These are phyloP conservation scores for Fusarium keratoplasticum DNA, from an alignment of 2,329 filamentous ascomycete species.

Conservation along the genomic window DNA sequence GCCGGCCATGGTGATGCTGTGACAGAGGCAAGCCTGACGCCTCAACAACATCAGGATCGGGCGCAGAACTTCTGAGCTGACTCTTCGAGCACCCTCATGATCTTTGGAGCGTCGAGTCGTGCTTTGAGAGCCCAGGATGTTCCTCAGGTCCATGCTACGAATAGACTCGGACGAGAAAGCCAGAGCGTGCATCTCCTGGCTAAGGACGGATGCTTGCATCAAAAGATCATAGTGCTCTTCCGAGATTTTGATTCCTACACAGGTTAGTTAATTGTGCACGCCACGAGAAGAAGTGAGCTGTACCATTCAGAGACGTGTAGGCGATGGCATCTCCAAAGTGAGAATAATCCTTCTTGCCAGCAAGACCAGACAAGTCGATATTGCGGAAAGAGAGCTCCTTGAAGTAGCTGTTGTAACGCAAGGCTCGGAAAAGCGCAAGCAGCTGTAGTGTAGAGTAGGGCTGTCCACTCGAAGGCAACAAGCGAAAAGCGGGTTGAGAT, in stretches of 20 bases:
- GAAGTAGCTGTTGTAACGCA: conserved; percentile 71
- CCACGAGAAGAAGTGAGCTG: conserved; percentile 18
- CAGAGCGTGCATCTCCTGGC: conserved; percentile 68
- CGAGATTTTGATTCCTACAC: conserved; percentile 58
- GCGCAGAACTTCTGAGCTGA: conserved; percentile 56
- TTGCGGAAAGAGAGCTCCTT: conserved; percentile 67
- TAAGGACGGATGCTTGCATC: conserved; percentile 62
- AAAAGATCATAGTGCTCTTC: conserved; percentile 62
- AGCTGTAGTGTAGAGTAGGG: conserved; percentile 64
- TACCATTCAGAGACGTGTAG: conserved; percentile 65
- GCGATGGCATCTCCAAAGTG: conserved; percentile 60
- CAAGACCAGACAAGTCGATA: conserved; percentile 59
- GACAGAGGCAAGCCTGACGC: conserved; percentile 60
- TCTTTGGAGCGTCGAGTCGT: conserved; percentile 33
- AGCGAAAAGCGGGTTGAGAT: conserved; percentile 63
- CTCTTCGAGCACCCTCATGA: conserved; percentile 38
- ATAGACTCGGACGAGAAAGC: conserved; percentile 67
- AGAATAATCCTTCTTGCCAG: conserved; percentile 56
- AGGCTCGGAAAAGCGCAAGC: conserved; percentile 66
- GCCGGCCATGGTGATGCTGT: conserved; percentile 62
- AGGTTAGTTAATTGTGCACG: conserved; percentile 11
- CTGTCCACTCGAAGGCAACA: conserved; percentile 56
- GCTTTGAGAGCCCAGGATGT: conserved; percentile 50
- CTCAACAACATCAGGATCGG: conserved; percentile 63
- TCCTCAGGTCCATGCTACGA: conserved; percentile 64